Conservation (phyloP, 768 basidiomycete genomes). For the Dictyophora rubrovolvata region DNA sequence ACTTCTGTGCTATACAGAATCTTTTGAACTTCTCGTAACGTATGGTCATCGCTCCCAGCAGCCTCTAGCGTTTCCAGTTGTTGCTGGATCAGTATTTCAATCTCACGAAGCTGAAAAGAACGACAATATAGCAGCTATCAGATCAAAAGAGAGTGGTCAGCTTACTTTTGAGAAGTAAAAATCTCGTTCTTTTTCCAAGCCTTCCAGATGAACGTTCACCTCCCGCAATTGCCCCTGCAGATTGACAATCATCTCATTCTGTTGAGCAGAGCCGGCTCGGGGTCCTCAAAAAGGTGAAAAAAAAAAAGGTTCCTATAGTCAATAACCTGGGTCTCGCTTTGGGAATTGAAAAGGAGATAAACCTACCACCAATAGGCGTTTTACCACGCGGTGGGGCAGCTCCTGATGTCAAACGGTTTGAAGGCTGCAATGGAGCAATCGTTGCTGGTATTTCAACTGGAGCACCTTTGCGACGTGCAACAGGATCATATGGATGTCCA, state of each 20-base stretch:
- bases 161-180: slow-evolving; percentile 97
- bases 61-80: slow-evolving; percentile 55
- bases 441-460: slow-evolving; percentile 71
- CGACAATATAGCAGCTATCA: neutral
- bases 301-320: no score
- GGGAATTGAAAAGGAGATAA: neutral
- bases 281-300: slow-evolving; percentile 30
- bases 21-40: slow-evolving; percentile 73
- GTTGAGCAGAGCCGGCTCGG: slow-evolving; percentile 54
- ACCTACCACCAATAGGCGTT: slow-evolving; percentile 50
- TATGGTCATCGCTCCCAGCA: slow-evolving; percentile 45
- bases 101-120: slow-evolving; percentile 74
- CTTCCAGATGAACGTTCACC: slow-evolving; percentile 71
- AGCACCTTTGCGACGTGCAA: slow-evolving; percentile 68
- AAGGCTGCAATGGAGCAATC: slow-evolving; percentile 50
- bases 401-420: slow-evolving; percentile 28
- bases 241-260: slow-evolving; percentile 54
- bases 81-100: slow-evolving; percentile 87
- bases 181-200: slow-evolving; percentile 93
- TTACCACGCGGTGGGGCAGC: slow-evolving; percentile 49
- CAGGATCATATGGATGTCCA: slow-evolving; percentile 81
- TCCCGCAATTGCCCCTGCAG: slow-evolving; percentile 76
- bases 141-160: neutral
- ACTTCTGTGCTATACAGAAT: slow-evolving; percentile 96
- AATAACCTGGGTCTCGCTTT: neutral